These are phyloP conservation scores for Capillidium rhysosporum DNA, from an alignment of 371 early-diverging fungal species.

Conservation along the genomic window DNA sequence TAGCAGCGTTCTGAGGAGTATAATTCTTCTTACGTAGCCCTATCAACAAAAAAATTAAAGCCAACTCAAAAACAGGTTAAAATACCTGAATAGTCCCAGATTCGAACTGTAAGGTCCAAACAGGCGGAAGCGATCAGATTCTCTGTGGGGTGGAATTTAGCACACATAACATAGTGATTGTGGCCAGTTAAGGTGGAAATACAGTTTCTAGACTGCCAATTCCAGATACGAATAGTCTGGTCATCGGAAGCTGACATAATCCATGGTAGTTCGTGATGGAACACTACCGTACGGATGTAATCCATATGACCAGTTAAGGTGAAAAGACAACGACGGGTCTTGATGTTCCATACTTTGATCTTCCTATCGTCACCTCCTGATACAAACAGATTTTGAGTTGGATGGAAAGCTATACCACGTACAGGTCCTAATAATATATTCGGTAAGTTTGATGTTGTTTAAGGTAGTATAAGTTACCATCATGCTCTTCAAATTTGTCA, in stretches of 20 bases:
- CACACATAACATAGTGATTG: conserved; percentile 99
- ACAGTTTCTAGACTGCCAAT: conserved; percentile 98
- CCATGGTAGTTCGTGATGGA: conserved; percentile 98
- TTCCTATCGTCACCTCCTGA: conserved; percentile 99
- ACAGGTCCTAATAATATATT: conserved; percentile 75
- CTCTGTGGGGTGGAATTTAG: conserved; percentile 92
- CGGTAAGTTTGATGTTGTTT: neutral
- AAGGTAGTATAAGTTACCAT: conserved; percentile 58
- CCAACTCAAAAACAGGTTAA: neutral
- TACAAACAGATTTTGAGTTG: conserved; percentile 93
- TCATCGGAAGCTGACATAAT: conserved; percentile 96
- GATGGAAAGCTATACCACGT: conserved; percentile 94
- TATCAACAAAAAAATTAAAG: conserved; percentile 9
- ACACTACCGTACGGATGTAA: conserved; percentile 94
- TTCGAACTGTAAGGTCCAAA: conserved; percentile 95
- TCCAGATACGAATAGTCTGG: conserved; percentile 98
- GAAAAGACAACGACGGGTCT: conserved; percentile 83
- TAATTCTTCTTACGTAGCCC: conserved; percentile 64
- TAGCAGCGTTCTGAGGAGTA: conserved; percentile 19
- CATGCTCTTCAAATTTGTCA: conserved; percentile 95
- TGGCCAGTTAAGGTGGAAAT: conserved; percentile 96
- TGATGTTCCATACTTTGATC: conserved; percentile 99
- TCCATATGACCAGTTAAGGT: conserved; percentile 97
- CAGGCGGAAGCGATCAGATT: conserved; percentile 91
- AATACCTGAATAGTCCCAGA: conserved; percentile 93